phyloP scores from a whole-genome alignment of 208 protist species.

The Leishmania mexicana region DNA sequence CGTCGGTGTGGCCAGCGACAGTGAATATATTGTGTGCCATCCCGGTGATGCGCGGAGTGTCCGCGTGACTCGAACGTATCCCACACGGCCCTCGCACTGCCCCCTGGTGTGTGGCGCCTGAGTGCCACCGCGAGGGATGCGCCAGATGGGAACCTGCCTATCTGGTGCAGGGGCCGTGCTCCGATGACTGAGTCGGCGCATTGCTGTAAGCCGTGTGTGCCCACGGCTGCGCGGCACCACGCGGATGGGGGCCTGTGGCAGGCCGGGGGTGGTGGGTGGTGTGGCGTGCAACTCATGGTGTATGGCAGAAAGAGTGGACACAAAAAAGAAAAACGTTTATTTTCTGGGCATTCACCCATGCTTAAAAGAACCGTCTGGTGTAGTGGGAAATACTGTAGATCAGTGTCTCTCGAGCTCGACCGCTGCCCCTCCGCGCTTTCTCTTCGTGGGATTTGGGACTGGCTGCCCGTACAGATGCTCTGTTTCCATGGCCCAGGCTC shows the following conservation, averaged over 20 bases:
- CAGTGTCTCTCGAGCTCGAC: background rate
- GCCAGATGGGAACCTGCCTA: no score
- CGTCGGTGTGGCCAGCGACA: no score
- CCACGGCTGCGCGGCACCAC: background rate
- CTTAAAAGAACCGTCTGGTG: no score
- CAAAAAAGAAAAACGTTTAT: background rate
- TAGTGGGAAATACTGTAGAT: background rate
- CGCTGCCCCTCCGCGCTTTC: background rate
- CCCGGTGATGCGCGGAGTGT: background rate
- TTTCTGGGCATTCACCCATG: background rate
- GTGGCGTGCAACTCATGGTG: background rate
- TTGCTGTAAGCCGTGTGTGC: background rate
- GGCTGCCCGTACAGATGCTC: background rate
- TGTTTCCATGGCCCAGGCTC: background rate
- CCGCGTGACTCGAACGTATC: background rate
- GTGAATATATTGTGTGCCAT: background rate
- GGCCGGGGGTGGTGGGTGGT: background rate
- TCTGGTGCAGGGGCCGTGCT: background rate
- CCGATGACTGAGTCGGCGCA: background rate
- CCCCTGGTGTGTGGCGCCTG: background rate
- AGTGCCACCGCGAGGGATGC: background rate
- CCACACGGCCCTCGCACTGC: no score
- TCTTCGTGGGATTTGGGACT: background rate
- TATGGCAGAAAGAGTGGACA: background rate
- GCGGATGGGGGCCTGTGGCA: no score